These are phyloP conservation scores for Plasmodium vivax DNA, from an alignment of 169 alveolate genomes.

Conservation along the genomic window DNA sequence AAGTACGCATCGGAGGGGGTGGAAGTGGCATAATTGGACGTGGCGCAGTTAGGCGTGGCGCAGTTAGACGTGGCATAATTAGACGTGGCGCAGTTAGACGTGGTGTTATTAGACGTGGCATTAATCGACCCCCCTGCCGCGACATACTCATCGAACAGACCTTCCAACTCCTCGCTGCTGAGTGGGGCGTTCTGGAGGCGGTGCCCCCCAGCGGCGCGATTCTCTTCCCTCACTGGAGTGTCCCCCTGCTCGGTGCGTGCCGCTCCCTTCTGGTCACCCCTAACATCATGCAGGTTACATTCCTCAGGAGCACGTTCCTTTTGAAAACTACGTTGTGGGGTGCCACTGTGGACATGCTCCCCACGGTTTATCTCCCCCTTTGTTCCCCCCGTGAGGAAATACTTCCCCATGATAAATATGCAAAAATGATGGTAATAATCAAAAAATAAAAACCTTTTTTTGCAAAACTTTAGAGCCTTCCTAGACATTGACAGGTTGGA, in stretches of 20 bases:
- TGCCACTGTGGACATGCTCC: not conserved
- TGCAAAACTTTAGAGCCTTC: constrained; percentile 58
- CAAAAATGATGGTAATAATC: constrained; percentile 68
- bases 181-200: not conserved
- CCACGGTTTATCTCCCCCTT: not conserved
- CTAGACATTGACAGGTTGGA: constrained; percentile 6
- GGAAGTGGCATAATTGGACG: not conserved
- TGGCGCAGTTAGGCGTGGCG: too few species aligned
- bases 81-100: too few species aligned
- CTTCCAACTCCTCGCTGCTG: not conserved
- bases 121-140: not conserved
- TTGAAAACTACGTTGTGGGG: not conserved
- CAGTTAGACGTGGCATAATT: too few species aligned
- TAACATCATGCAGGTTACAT: too few species aligned
- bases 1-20: not conserved
- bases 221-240: not conserved
- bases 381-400: not conserved
- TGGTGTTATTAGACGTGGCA: not conserved
- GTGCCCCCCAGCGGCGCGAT: not conserved
- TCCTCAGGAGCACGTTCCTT: too few species aligned
- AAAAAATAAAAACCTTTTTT: constrained; percentile 66
- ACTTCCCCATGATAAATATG: constrained; percentile 27
- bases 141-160: constrained; percentile 41
- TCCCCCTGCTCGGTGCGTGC: not conserved
- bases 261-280: not conserved